Conservation (phyloP, 164 flowering plant species). For the Stephania yunnanensis region DNA sequence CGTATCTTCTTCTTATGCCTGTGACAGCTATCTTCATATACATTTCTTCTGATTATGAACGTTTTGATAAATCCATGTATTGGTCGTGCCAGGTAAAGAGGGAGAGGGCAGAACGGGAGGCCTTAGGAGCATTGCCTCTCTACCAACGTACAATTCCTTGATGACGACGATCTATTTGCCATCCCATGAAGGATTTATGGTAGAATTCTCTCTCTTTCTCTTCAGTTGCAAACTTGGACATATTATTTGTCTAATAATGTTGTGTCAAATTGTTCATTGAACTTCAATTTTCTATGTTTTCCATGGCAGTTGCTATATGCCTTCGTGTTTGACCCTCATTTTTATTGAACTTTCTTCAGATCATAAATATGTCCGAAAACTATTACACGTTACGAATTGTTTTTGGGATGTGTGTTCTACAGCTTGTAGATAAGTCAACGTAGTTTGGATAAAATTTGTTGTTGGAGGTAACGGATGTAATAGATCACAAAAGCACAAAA, state of each 20-base stretch:
- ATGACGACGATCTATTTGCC: background rate
- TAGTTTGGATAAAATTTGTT: too few relatives aligned
- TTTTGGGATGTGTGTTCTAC: too few relatives aligned
- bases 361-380: background rate
- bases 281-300: background rate
- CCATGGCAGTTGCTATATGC: background rate
- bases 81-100: constrained; percentile 56
- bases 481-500: too few relatives aligned
- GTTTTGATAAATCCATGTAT: background rate
- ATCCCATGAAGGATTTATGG: background rate
- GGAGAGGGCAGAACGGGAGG: constrained; percentile 81
- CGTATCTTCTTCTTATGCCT: background rate
- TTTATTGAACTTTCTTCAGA: background rate
- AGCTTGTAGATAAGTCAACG: too few relatives aligned
- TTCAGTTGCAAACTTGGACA: background rate
- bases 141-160: constrained; percentile 72
- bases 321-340: background rate
- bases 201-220: background rate
- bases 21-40: background rate
- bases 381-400: background rate
- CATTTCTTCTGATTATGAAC: background rate
- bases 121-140: constrained; percentile 89
- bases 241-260: constrained; percentile 5
- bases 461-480: too few relatives aligned
- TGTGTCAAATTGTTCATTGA: background rate